These are phyloP conservation scores for Colletotrichum zoysiae DNA, from an alignment of 2,329 filamentous ascomycete species.

Conservation along the genomic window DNA sequence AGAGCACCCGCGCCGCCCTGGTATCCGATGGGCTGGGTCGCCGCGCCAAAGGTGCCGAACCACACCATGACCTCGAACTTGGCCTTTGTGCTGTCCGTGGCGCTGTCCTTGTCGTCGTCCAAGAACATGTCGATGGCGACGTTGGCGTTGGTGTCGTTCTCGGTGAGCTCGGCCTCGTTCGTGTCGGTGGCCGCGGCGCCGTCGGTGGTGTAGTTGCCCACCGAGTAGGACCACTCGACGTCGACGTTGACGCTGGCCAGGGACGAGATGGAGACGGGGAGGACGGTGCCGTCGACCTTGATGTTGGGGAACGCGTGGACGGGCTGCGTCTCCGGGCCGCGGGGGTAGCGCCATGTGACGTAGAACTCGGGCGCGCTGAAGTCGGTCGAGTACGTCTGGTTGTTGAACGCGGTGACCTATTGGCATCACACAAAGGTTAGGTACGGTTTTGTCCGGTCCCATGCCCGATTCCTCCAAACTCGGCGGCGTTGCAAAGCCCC, in stretches of 20 bases:
- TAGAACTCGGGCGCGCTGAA: conserved; percentile 62
- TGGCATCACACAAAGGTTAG: conserved; percentile 4
- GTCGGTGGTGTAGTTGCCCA: conserved; percentile 55
- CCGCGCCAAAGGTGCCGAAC: conserved; percentile 61
- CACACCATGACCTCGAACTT: conserved; percentile 69
- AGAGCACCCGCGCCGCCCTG: conserved; percentile 47
- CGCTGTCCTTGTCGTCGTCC: conserved; percentile 56
- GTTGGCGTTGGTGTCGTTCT: conserved; percentile 62
- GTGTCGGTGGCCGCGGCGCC: conserved; percentile 47
- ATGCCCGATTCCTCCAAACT: neutral
- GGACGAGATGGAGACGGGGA: conserved; percentile 57
- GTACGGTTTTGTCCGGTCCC: neutral
- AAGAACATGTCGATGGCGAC: conserved; percentile 72
- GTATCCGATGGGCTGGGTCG: conserved; percentile 62
- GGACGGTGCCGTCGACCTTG: conserved; percentile 57
- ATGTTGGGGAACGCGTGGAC: conserved; percentile 69
- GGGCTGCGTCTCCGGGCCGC: conserved; percentile 55
- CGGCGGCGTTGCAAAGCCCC: conserved; percentile 17
- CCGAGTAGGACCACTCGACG: conserved; percentile 63
- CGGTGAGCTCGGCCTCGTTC: conserved; percentile 50
- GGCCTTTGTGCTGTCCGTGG: conserved; percentile 57
- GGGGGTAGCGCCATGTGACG: conserved; percentile 65
- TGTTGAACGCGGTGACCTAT: conserved; percentile 63
- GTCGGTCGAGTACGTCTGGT: conserved; percentile 62
- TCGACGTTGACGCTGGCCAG: conserved; percentile 58